Evolutionary conservation across 441 rosid genomes (phyloP).

Genomic region (Erysimum pusillum): DNA sequence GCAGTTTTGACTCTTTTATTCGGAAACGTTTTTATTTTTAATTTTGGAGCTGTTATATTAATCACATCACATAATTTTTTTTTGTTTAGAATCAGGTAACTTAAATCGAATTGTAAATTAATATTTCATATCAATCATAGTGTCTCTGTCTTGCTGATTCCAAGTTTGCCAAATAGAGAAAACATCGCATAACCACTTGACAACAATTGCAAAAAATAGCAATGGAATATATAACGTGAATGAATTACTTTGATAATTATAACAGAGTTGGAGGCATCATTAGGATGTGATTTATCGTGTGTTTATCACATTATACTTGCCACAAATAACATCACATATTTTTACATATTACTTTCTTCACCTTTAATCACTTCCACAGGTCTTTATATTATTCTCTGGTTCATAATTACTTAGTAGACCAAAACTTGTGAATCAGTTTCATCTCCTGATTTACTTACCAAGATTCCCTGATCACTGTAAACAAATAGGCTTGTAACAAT

Average conservation of each 20-base stretch:
- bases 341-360: slow-evolving; percentile 2
- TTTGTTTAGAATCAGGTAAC: neutral
- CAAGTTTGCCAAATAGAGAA: slow-evolving; percentile 4
- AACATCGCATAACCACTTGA: neutral
- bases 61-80: neutral
- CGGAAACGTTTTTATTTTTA: neutral
- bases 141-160: neutral
- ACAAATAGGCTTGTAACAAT: slow-evolving; percentile 6
- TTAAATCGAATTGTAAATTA: slow-evolving; percentile 2
- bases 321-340: neutral
- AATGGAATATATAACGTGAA: neutral
- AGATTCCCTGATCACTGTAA: neutral
- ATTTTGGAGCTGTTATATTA: neutral
- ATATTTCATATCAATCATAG: neutral
- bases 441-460: neutral
- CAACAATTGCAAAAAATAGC: neutral
- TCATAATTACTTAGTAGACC: neutral
- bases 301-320: neutral
- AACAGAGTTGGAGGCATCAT: neutral
- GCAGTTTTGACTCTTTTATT: neutral
- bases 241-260: neutral
- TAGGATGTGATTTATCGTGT: neutral
- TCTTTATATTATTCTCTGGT: neutral
- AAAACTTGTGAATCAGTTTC: neutral
- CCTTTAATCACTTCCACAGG: neutral